Conservation (phyloP, 2,329 filamentous ascomycete genomes). For the Colletotrichum tofieldiae region DNA sequence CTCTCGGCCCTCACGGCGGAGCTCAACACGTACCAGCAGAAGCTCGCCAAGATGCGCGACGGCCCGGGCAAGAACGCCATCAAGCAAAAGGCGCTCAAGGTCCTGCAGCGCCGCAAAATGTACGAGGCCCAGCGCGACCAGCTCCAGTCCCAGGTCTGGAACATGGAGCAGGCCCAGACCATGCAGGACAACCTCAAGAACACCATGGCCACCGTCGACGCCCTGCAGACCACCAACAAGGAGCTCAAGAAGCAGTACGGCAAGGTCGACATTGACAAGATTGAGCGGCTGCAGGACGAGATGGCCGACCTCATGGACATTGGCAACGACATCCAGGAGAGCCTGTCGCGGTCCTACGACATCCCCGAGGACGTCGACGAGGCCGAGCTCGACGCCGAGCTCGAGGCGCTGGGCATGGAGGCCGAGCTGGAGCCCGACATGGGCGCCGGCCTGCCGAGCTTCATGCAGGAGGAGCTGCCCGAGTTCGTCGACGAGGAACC, state of each 20-base stretch:
- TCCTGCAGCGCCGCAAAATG: slow-evolving; percentile 92
- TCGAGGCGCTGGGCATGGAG: slow-evolving; percentile 95
- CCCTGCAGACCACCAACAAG: slow-evolving; percentile 97
- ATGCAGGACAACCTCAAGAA: slow-evolving; percentile 99
- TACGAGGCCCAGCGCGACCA: slow-evolving; percentile 96
- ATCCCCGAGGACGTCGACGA: slow-evolving; percentile 98
- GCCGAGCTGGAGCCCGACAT: slow-evolving; percentile 86
- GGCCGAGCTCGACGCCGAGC: slow-evolving; percentile 93
- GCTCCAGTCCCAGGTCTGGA: slow-evolving; percentile 95
- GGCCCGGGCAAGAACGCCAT: slow-evolving; percentile 94
- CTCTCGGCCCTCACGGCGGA: slow-evolving; percentile 93
- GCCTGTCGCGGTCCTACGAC: slow-evolving; percentile 91
- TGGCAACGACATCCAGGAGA: slow-evolving; percentile 98
- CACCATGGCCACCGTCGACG: slow-evolving; percentile 97
- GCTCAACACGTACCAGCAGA: slow-evolving; percentile 88
- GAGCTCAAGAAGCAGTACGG: slow-evolving; percentile 94
- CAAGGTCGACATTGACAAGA: slow-evolving; percentile 97
- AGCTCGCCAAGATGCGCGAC: slow-evolving; percentile 93
- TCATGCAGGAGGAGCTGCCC: slow-evolving; percentile 89
- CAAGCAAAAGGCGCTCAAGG: slow-evolving; percentile 94
- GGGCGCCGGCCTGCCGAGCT: slow-evolving; percentile 79
- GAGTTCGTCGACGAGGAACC: slow-evolving; percentile 96
- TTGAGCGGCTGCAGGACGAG: slow-evolving; percentile 97
- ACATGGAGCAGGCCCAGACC: slow-evolving; percentile 98
- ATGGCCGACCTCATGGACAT: slow-evolving; percentile 99